Percentiles rank a stretch among this genome's conserved stretches.
phyloP scores from a whole-genome alignment of 768 basidiomycete species.

The Mycena chlorophos region DNA sequence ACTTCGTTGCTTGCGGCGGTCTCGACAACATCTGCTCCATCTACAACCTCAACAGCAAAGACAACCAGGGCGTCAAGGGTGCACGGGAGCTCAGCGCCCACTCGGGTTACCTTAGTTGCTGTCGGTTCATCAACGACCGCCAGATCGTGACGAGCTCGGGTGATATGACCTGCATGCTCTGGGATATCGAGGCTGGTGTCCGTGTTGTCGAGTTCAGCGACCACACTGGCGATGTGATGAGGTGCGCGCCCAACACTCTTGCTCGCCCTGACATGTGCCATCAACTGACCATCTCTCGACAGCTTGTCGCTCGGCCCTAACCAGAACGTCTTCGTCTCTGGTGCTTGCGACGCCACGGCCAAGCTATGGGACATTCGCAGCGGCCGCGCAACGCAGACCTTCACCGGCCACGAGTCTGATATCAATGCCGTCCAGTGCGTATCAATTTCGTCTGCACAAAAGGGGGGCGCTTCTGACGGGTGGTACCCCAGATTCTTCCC shows the following conservation, averaged over 20 bases:
- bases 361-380: constrained; percentile 99
- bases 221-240: constrained; percentile 99
- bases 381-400: constrained; percentile 97
- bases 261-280: constrained; percentile 5
- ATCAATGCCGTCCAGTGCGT: constrained; percentile 95
- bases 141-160: constrained; percentile 98
- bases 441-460: not conserved
- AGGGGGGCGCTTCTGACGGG: not conserved
- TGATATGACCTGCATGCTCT: constrained; percentile 99
- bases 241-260: constrained; percentile 53
- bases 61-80: constrained; percentile 77
- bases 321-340: constrained; percentile 95
- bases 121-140: constrained; percentile 96
- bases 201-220: constrained; percentile 98
- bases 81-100: constrained; percentile 96
- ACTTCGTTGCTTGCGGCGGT: constrained; percentile 97
- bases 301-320: constrained; percentile 91
- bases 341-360: constrained; percentile 96
- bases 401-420: constrained; percentile 97
- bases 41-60: constrained; percentile 88
- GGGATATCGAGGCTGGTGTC: constrained; percentile 98
- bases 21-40: constrained; percentile 99
- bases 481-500: constrained; percentile 87
- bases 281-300: constrained; percentile 18
- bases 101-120: constrained; percentile 97